A percentile compares a stretch with the other conserved stretches of the same genome.
Conservation (phyloP, 2,329 filamentous ascomycete species). For the Aspergillus japonicus region DNA sequence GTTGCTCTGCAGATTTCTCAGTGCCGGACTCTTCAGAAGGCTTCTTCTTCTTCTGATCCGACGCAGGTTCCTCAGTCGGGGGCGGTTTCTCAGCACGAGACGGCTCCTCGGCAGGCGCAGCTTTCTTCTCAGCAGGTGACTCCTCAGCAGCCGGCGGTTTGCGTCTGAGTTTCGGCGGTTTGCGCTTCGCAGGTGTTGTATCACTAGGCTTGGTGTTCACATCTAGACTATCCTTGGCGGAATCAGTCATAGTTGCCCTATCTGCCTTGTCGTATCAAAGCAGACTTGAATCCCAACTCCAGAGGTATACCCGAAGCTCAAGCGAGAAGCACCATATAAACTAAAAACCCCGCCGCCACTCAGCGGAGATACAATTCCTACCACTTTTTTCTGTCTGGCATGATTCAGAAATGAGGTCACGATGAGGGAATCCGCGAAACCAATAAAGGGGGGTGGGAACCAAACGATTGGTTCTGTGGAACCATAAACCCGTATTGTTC, state of each 20-base stretch:
- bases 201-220: background rate
- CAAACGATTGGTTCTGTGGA: background rate
- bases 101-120: background rate
- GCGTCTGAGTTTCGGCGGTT: background rate
- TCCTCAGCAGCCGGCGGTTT: background rate
- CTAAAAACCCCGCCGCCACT: background rate
- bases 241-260: background rate
- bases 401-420: background rate
- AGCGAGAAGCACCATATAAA: background rate
- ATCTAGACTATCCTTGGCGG: background rate
- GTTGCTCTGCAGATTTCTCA: too few relatives aligned
- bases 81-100: background rate
- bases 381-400: background rate
- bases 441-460: background rate
- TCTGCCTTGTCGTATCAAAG: too few relatives aligned
- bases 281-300: too few relatives aligned
- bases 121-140: background rate
- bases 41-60: too few relatives aligned
- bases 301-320: too few relatives aligned
- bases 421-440: background rate
- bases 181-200: background rate
- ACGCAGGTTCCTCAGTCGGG: background rate
- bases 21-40: too few relatives aligned
- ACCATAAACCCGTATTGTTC: background rate
- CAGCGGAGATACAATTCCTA: background rate